Evolutionary conservation across 2,329 filamentous ascomycete genomes (phyloP).

Genomic region (Fusarium gaditjirri): DNA sequence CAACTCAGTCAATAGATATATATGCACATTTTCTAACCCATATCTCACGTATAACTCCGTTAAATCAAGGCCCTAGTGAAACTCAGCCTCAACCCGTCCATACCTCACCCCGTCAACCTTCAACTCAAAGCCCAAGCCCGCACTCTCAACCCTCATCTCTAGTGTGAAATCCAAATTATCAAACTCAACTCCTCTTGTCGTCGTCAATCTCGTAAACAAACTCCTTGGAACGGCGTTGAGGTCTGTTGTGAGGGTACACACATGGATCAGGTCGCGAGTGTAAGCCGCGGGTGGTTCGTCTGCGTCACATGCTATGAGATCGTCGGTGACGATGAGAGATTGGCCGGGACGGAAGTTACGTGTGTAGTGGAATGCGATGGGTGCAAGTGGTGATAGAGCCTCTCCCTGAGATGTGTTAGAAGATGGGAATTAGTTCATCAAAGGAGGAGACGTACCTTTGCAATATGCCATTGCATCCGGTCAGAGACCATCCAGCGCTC

Average conservation of each 20-base stretch:
- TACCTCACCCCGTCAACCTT: slow-evolving; percentile 83
- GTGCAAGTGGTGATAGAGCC: slow-evolving; percentile 76
- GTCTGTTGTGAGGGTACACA: slow-evolving; percentile 85
- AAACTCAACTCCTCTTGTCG: slow-evolving; percentile 82
- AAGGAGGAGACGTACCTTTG: slow-evolving; percentile 65
- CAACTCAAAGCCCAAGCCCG: slow-evolving; percentile 79
- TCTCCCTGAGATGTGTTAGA: slow-evolving; percentile 66
- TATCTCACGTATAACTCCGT: not conserved
- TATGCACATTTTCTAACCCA: slow-evolving; percentile 8
- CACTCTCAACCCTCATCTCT: slow-evolving; percentile 84
- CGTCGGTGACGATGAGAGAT: slow-evolving; percentile 80
- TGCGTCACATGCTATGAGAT: slow-evolving; percentile 79
- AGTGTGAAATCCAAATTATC: slow-evolving; percentile 85
- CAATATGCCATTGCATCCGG: slow-evolving; percentile 87
- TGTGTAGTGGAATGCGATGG: slow-evolving; percentile 86
- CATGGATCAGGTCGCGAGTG: slow-evolving; percentile 71
- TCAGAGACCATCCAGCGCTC: slow-evolving; percentile 86
- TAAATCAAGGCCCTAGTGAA: slow-evolving; percentile 58
- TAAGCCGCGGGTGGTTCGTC: slow-evolving; percentile 72
- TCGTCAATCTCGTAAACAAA: slow-evolving; percentile 79
- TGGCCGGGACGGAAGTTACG: slow-evolving; percentile 85
- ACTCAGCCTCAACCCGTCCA: slow-evolving; percentile 80
- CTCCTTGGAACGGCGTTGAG: slow-evolving; percentile 78
- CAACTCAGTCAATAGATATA: not conserved
- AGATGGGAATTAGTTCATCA: not conserved